Conservation (phyloP, 2,329 filamentous ascomycete species). For the Aureobasidium sp. region DNA sequence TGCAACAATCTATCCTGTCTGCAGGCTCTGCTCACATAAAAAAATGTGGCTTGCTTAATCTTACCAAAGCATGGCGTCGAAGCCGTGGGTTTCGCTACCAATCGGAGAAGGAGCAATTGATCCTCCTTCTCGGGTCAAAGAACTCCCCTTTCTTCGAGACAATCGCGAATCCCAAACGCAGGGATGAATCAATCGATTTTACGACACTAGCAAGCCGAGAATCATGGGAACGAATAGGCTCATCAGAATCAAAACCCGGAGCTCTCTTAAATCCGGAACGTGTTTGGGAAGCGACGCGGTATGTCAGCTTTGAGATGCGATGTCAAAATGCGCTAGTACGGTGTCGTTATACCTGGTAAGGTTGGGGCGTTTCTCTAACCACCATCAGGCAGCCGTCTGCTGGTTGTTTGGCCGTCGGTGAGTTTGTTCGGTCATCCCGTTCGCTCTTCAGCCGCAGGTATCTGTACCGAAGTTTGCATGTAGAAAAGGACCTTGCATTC, state of each 20-base stretch:
- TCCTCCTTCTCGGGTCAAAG: not conserved
- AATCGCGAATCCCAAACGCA: not conserved
- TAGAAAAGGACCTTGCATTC: slow-evolving; percentile 11
- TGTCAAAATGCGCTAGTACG: slow-evolving; percentile 5
- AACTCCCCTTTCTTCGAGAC: slow-evolving; percentile 4
- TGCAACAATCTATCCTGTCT: too few relatives aligned
- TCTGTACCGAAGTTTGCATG: not conserved
- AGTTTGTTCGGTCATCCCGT: slow-evolving; percentile 8
- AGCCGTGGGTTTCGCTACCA: not conserved
- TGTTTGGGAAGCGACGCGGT: not conserved
- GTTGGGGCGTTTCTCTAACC: slow-evolving; percentile 4
- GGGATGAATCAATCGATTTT: not conserved
- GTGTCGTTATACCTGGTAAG: slow-evolving; percentile 6
- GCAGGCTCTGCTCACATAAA: too few relatives aligned
- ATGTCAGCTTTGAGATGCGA: not conserved
- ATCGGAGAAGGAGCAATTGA: slow-evolving; percentile 10
- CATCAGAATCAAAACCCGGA: not conserved
- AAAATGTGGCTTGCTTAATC: slow-evolving; percentile 1
- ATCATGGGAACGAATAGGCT: not conserved
- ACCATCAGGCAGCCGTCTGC: slow-evolving; percentile 6
- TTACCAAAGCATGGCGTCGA: not conserved
- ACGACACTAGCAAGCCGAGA: not conserved
- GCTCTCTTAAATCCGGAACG: not conserved
- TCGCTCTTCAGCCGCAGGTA: slow-evolving; percentile 1
- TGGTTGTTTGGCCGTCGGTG: slow-evolving; percentile 11